Evolutionary conservation across 208 protist genomes (phyloP).

Genomic region (Kentomonas sorsogonicus): DNA sequence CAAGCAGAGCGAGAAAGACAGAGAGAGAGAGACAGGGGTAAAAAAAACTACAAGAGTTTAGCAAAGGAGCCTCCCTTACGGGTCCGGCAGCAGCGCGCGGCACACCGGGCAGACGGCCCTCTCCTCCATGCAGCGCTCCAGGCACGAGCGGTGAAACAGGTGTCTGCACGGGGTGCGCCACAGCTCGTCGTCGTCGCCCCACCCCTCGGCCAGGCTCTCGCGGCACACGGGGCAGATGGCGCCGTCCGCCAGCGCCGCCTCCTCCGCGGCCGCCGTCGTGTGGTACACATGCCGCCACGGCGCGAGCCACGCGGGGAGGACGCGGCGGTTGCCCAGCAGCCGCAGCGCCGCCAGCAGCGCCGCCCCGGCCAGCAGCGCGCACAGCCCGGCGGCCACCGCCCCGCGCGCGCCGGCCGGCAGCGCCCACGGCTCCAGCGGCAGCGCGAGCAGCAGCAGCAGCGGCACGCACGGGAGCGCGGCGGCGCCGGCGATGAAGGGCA

Average conservation of each 20-base stretch:
- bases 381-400: background rate
- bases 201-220: slow-evolving; percentile 8
- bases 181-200: slow-evolving; percentile 16
- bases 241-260: slow-evolving; percentile 7
- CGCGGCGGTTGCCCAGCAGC: background rate
- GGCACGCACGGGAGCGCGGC: background rate
- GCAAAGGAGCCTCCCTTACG: slow-evolving; percentile 11
- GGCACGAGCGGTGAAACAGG: slow-evolving; percentile 26
- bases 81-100: slow-evolving; percentile 19
- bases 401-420: slow-evolving; percentile 1
- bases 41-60: no score
- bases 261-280: slow-evolving; percentile 11
- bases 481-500: slow-evolving; percentile 10
- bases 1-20: no score
- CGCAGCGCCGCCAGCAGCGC: slow-evolving; percentile 6
- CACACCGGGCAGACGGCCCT: slow-evolving; percentile 25
- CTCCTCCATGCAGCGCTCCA: slow-evolving; percentile 24
- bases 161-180: slow-evolving; percentile 30
- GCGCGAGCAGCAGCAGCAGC: background rate
- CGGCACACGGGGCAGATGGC: slow-evolving; percentile 22
- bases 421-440: background rate
- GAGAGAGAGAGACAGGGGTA: background rate
- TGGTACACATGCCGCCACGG: slow-evolving; percentile 24
- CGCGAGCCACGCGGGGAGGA: slow-evolving; percentile 17
- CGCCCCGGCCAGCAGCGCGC: background rate